Evolutionary conservation across 2,329 filamentous ascomycete genomes (phyloP).

Genomic region (Trichoderma sp.): DNA sequence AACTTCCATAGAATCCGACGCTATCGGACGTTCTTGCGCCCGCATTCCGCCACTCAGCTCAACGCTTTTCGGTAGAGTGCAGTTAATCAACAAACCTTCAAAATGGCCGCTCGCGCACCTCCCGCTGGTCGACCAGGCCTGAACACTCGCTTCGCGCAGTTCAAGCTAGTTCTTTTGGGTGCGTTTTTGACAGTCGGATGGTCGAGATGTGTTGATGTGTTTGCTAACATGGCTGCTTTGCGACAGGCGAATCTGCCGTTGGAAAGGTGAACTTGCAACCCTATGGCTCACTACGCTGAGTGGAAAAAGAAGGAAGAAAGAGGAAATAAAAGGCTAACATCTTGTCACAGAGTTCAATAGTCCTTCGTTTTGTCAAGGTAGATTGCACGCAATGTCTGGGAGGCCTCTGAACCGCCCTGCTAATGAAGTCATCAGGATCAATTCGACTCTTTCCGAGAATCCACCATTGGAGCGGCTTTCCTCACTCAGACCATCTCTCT

Average conservation of each 20-base stretch:
- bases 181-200: slow-evolving; percentile 39
- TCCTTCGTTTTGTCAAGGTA: slow-evolving; percentile 97
- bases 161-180: slow-evolving; percentile 98
- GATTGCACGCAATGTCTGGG: slow-evolving; percentile 27
- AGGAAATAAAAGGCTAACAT: slow-evolving; percentile 1
- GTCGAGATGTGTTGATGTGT: slow-evolving; percentile 20
- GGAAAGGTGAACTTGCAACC: slow-evolving; percentile 72
- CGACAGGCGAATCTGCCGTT: slow-evolving; percentile 90
- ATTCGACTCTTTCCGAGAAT: slow-evolving; percentile 97
- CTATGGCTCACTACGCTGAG: neutral
- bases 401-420: slow-evolving; percentile 22
- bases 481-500: slow-evolving; percentile 98
- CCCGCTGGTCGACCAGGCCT: slow-evolving; percentile 60
- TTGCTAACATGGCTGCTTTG: slow-evolving; percentile 24
- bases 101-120: slow-evolving; percentile 82
- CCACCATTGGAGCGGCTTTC: slow-evolving; percentile 97
- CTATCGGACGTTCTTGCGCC: neutral
- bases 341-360: slow-evolving; percentile 78
- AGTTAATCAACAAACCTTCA: slow-evolving; percentile 34
- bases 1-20: neutral
- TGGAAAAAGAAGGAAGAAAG: neutral
- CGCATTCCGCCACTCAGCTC: neutral
- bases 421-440: slow-evolving; percentile 67
- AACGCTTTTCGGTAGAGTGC: slow-evolving; percentile 24
- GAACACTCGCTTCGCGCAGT: slow-evolving; percentile 93